Evolutionary conservation across 1,284 basidiomycete species (phyloP).

Genomic region (Singerocomus inundabilis): DNA sequence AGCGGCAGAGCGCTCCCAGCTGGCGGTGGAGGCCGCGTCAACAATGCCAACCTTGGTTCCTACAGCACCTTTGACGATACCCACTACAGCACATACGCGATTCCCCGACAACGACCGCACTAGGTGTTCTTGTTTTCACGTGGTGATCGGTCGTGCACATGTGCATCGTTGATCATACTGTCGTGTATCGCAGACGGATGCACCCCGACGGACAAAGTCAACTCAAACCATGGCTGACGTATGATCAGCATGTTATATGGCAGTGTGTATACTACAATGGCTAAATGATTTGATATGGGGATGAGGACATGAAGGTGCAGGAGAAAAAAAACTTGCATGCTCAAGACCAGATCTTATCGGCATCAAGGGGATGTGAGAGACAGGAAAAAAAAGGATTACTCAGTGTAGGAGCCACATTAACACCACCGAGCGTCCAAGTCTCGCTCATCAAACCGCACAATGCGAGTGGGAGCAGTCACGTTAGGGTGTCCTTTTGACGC

Average conservation of each 20-base stretch:
- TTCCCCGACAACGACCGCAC: conserved; percentile 29
- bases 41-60: conserved; percentile 25
- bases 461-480: neutral
- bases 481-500: conserved; percentile 13
- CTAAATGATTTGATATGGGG: neutral
- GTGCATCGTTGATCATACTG: too few species aligned
- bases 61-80: conserved; percentile 20
- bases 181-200: too few species aligned
- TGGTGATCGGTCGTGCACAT: too few species aligned
- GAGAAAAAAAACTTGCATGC: neutral
- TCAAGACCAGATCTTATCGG: neutral
- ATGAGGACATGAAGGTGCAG: neutral
- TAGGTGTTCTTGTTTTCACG: too few species aligned
- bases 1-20: conserved; percentile 20
- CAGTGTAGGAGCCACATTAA: too few species aligned
- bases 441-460: neutral
- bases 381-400: neutral
- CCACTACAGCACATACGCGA: conserved; percentile 25
- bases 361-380: neutral
- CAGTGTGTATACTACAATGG: conserved; percentile 2
- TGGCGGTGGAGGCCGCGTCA: conserved; percentile 22
- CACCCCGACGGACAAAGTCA: too few species aligned
- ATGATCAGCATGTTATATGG: neutral
- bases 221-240: neutral
- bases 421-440: neutral